phyloP scores from a whole-genome alignment of 129 eudicot genomes.

The Arctium lappa region DNA sequence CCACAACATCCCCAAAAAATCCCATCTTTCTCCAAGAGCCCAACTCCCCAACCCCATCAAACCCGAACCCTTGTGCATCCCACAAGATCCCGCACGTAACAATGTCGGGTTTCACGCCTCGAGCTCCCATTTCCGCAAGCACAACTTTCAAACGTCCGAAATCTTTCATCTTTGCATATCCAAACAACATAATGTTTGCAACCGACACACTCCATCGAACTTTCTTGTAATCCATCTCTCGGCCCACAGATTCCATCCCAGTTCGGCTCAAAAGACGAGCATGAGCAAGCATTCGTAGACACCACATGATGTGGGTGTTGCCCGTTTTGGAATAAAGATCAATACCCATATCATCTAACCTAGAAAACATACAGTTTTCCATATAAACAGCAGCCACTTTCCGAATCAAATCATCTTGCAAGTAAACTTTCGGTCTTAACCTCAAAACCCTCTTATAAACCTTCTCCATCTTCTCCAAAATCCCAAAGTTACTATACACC shows the following conservation, averaged over 20 bases:
- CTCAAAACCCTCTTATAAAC: conserved; percentile 27
- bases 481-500: conserved; percentile 45
- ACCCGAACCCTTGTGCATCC: conserved; percentile 32
- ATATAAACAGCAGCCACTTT: conserved; percentile 47
- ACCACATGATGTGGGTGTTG: conserved; percentile 33
- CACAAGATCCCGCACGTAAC: conserved; percentile 48
- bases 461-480: conserved; percentile 40
- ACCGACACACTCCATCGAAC: conserved; percentile 33
- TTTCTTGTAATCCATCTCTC: conserved; percentile 35
- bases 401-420: conserved; percentile 34
- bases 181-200: conserved; percentile 39
- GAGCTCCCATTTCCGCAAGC: conserved; percentile 29
- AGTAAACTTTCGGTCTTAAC: conserved; percentile 22
- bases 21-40: conserved; percentile 36
- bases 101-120: conserved; percentile 45
- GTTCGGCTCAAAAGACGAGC: conserved; percentile 43
- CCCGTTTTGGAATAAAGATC: conserved; percentile 23
- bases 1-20: conserved; percentile 35
- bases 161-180: conserved; percentile 39
- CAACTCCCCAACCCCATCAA: conserved; percentile 24
- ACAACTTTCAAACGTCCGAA: conserved; percentile 14
- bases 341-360: conserved; percentile 35
- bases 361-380: conserved; percentile 47
- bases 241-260: conserved; percentile 31
- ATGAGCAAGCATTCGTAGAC: conserved; percentile 38